Conservation (phyloP, 306 rosid genomes). For the Sophora flavescens region DNA sequence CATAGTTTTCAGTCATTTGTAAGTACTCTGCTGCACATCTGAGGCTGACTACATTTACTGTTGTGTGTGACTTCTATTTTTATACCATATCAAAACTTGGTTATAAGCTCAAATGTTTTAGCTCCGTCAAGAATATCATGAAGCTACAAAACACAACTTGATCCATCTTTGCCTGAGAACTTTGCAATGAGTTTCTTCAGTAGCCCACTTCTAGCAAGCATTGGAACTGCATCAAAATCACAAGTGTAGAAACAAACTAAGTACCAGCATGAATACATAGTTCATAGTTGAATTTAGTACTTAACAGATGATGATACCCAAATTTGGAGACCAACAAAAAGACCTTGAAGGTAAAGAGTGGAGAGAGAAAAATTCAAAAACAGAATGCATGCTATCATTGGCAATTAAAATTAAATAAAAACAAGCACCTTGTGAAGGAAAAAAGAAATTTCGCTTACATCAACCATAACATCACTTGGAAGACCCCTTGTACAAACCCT, state of each 20-base stretch:
- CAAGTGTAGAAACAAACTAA: constrained; percentile 34
- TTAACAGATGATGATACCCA: neutral
- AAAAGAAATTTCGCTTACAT: constrained; percentile 85
- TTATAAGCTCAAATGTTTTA: constrained; percentile 68
- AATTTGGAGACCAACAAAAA: neutral
- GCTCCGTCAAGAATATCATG: constrained; percentile 83
- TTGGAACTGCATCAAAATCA: constrained; percentile 77
- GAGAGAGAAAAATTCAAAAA: neutral
- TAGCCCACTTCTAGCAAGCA: constrained; percentile 88
- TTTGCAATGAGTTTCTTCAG: constrained; percentile 75
- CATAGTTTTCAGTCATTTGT: constrained; percentile 78
- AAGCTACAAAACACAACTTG: constrained; percentile 64
- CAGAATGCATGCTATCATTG: neutral
- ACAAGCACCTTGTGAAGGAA: constrained; percentile 82
- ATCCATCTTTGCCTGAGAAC: constrained; percentile 58
- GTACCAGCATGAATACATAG: constrained; percentile 29
- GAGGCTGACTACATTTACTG: constrained; percentile 72
- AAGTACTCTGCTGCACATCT: constrained; percentile 91
- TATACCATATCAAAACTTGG: constrained; percentile 72
- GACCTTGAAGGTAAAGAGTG: neutral
- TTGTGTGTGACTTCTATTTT: constrained; percentile 67
- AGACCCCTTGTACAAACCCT: constrained; percentile 85
- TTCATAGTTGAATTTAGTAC: constrained; percentile 9
- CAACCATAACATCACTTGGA: constrained; percentile 76
- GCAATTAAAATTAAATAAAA: constrained; percentile 6